Evolutionary conservation across 2,329 filamentous ascomycete species (phyloP), one percentile per base, ranked within the genome.

Genomic region (Aspergillus sp.): DNA sequence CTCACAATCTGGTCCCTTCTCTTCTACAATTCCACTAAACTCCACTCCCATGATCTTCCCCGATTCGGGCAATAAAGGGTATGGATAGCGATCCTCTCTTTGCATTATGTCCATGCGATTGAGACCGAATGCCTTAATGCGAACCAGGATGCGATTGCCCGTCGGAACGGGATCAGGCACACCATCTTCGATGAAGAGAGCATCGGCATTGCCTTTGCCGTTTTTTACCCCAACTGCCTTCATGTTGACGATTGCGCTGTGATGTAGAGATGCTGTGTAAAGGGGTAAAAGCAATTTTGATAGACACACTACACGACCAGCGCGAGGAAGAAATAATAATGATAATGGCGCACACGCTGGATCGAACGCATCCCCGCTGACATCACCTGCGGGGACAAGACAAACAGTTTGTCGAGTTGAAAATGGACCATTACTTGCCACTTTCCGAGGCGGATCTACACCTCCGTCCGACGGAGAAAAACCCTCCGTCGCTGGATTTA

Each of bases 81-180:
- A 53, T n/a, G 50, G 50, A n/a, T 53, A 53, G 8, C 30, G 50
- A 30, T 39, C 50, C 13, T 53, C 50, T 5, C 50, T 30, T 19
- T 53, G 50, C 30, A 53, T 53, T 5, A 53, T 53, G 13, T 53
- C 50, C 50, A 53, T 53, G 21, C 50, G 50, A 30, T 53, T 53
- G 11, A 53, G 30, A 13, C 50, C 50, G 8, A 53, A 53, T 5
- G 50, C 50, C 15, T 17, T 30, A 32, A 53, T 53, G 19, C 36
- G 30, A 5, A 53, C 32, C 27, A 53, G 36, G 30, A 53, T 32
- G 11, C 36, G 50, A 36, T 25, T 39, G 5, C 30, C 19, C 7
- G 15, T 15, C 8, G 50, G 50, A 36, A 53, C 32, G 0, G 50
- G 50, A 11, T 50, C 47, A 11, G 47, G 5, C 15, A 50, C 15